phyloP scores from a whole-genome alignment of 1,284 basidiomycete genomes.

The Irpex rosettiformis region DNA sequence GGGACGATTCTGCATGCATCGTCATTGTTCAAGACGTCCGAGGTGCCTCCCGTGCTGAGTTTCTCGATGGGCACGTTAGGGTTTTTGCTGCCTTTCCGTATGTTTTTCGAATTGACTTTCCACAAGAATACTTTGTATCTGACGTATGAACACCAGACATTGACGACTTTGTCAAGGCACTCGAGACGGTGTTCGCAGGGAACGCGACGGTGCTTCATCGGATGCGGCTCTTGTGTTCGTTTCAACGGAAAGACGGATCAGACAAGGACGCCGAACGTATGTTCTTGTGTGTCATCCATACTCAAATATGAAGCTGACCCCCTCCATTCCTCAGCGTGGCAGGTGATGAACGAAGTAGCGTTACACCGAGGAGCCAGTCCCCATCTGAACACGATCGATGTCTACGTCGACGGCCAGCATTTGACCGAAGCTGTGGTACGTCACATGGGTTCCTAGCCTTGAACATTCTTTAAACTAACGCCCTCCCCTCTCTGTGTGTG shows the following conservation, averaged over 20 bases:
- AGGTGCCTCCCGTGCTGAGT: constrained; percentile 92
- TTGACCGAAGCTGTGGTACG: constrained; percentile 92
- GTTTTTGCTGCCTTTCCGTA: constrained; percentile 92
- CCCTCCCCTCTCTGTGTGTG: constrained; percentile 10
- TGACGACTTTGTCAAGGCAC: constrained; percentile 73
- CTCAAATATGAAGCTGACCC: neutral
- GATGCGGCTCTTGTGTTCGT: constrained; percentile 83
- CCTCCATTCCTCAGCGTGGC: constrained; percentile 59
- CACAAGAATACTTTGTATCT: neutral
- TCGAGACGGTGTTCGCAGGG: constrained; percentile 74
- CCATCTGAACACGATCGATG: constrained; percentile 92
- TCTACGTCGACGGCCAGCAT: constrained; percentile 94
- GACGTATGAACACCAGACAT: too few species aligned
- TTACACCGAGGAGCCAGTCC: constrained; percentile 90
- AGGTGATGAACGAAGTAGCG: constrained; percentile 97
- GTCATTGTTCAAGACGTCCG: constrained; percentile 83
- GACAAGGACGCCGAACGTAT: constrained; percentile 52
- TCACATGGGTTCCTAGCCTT: constrained; percentile 21
- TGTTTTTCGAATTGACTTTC: constrained; percentile 30
- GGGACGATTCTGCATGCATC: constrained; percentile 96
- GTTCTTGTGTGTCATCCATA: constrained; percentile 14
- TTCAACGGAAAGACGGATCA: constrained; percentile 59
- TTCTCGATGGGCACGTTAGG: constrained; percentile 97
- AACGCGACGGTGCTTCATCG: constrained; percentile 80
- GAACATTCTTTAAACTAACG: neutral